These are phyloP conservation scores for Suhomyces terraborum DNA, from an alignment of 1,139 yeast genomes.

Conservation along the genomic window DNA sequence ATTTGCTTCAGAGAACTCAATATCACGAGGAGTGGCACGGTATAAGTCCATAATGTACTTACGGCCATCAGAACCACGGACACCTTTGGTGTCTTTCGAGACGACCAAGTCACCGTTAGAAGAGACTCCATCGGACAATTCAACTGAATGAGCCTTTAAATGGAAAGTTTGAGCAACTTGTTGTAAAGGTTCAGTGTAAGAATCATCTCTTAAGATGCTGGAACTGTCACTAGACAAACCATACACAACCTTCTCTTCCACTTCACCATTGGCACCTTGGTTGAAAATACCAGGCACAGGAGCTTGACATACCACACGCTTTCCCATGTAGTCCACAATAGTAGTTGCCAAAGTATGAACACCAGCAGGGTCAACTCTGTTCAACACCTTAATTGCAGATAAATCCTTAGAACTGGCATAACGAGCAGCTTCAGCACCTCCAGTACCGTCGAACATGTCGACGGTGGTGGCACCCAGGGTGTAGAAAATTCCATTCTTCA, in stretches of 20 bases:
- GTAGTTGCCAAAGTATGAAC: constrained; percentile 75
- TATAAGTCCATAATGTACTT: constrained; percentile 81
- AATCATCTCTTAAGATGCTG: constrained; percentile 47
- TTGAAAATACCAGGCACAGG: constrained; percentile 96
- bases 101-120: constrained; percentile 55
- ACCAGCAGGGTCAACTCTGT: constrained; percentile 64
- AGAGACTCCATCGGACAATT: constrained; percentile 33
- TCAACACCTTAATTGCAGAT: constrained; percentile 66
- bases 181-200: constrained; percentile 56
- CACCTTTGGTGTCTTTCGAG: constrained; percentile 82
- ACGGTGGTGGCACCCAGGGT: constrained; percentile 59
- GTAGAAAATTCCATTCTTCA: constrained; percentile 84
- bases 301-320: constrained; percentile 86
- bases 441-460: constrained; percentile 69
- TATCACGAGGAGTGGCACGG: constrained; percentile 82
- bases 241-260: constrained; percentile 59
- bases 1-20: constrained; percentile 65
- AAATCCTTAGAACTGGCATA: constrained; percentile 81
- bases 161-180: constrained; percentile 76
- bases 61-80: constrained; percentile 83
- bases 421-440: constrained; percentile 87
- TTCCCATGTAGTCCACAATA: constrained; percentile 87
- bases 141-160: constrained; percentile 66
- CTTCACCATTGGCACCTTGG: constrained; percentile 33
- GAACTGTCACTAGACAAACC: constrained; percentile 71